phyloP scores from a whole-genome alignment of 23 red algal genomes.

The Gracilaria vermiculophylla region DNA sequence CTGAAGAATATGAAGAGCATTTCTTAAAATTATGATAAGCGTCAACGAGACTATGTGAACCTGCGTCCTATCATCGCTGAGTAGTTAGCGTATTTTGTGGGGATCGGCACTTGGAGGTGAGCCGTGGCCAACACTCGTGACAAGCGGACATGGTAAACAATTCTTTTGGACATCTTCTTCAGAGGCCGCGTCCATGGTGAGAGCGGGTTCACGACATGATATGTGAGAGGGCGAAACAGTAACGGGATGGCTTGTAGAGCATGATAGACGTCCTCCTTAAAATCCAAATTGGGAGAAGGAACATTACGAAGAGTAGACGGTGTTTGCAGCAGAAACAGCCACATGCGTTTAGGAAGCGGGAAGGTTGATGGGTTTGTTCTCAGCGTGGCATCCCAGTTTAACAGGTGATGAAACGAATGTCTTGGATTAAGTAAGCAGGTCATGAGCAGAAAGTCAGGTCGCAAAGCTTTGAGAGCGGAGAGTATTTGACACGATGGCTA shows the following conservation, averaged over 20 bases:
- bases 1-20: background rate
- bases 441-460: slow-evolving; percentile 36
- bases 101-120: background rate
- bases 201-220: slow-evolving; percentile 28
- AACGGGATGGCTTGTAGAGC: slow-evolving; percentile 19
- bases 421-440: slow-evolving; percentile 4
- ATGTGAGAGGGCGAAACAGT: slow-evolving; percentile 12
- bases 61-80: background rate
- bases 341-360: slow-evolving; percentile 35
- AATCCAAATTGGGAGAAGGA: background rate
- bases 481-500: slow-evolving; percentile 13
- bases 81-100: background rate
- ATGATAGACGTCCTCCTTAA: slow-evolving; percentile 38
- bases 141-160: slow-evolving; percentile 12
- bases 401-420: background rate
- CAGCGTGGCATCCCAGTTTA: slow-evolving; percentile 7
- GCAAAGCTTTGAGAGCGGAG: background rate
- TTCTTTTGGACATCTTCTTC: slow-evolving; percentile 10
- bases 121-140: background rate
- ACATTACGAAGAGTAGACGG: background rate
- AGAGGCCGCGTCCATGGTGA: slow-evolving; percentile 6
- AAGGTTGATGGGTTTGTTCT: background rate
- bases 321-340: slow-evolving; percentile 18
- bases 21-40: background rate
- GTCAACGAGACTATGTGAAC: background rate